These are phyloP conservation scores for Colletotrichum abscissum DNA, from an alignment of 2,329 filamentous ascomycete species.

Conservation along the genomic window DNA sequence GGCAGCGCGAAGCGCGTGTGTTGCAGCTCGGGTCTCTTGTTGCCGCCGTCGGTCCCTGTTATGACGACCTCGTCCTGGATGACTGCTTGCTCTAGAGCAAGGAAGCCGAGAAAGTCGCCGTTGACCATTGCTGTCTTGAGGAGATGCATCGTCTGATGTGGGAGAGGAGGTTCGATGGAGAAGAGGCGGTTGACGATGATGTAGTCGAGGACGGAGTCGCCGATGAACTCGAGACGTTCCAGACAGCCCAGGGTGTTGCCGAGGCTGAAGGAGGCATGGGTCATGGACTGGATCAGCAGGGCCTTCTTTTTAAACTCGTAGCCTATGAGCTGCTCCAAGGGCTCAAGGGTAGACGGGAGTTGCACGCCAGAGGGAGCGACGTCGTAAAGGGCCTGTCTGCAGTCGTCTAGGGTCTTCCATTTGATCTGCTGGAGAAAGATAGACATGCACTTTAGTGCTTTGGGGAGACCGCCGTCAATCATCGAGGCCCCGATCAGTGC, in stretches of 20 bases:
- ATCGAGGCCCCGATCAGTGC: constrained; percentile 83
- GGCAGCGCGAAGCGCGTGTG: constrained; percentile 45
- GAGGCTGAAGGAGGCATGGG: constrained; percentile 72
- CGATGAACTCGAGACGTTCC: constrained; percentile 88
- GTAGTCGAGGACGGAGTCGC: constrained; percentile 86
- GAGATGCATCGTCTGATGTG: constrained; percentile 75
- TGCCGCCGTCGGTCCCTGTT: constrained; percentile 33
- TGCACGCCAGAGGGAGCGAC: constrained; percentile 47
- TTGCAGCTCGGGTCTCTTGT: constrained; percentile 36
- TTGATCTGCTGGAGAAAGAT: constrained; percentile 71
- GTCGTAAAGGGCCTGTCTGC: constrained; percentile 56
- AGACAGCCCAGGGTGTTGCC: constrained; percentile 61
- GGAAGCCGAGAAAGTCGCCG: constrained; percentile 81
- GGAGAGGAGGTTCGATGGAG: constrained; percentile 51
- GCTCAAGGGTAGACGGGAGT: constrained; percentile 54
- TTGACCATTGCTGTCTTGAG: constrained; percentile 84
- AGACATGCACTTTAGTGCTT: constrained; percentile 72
- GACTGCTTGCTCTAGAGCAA: constrained; percentile 69
- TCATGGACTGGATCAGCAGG: constrained; percentile 82
- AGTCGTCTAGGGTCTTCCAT: constrained; percentile 60
- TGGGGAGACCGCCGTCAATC: constrained; percentile 73
- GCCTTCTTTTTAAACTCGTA: constrained; percentile 77
- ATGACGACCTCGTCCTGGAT: constrained; percentile 37
- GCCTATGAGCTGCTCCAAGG: constrained; percentile 74
- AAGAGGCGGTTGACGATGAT: constrained; percentile 76